A percentile compares a stretch with the other conserved stretches of the same genome.
Evolutionary conservation across 768 basidiomycete genomes (phyloP).

Genomic region (Kwoniella mangroviensis): DNA sequence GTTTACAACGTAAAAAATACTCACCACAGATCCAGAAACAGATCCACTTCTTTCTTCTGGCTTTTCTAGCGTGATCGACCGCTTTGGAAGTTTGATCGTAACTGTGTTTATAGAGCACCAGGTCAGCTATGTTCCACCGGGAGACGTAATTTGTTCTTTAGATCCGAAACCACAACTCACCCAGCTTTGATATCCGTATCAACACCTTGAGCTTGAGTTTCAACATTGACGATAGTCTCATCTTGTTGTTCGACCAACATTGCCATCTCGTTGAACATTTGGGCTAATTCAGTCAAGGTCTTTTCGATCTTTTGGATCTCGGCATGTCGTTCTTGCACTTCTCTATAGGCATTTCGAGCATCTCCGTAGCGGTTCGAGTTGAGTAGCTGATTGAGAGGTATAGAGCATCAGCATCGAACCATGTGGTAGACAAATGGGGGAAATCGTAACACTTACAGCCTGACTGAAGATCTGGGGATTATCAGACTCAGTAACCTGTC

Average conservation of each 20-base stretch:
- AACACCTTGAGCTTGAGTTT: slow-evolving; percentile 68
- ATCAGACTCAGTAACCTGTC: slow-evolving; percentile 73
- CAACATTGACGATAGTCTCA: slow-evolving; percentile 69
- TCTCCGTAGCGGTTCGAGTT: slow-evolving; percentile 81
- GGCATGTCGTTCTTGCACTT: slow-evolving; percentile 85
- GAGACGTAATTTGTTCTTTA: background rate
- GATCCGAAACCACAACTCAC: slow-evolving; percentile 60
- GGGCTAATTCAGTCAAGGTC: slow-evolving; percentile 85
- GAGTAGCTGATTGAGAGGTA: slow-evolving; percentile 64
- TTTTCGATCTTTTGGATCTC: slow-evolving; percentile 83
- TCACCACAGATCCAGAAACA: slow-evolving; percentile 67
- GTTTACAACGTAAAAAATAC: slow-evolving; percentile 10
- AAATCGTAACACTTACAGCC: slow-evolving; percentile 50
- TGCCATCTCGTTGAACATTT: slow-evolving; percentile 88
- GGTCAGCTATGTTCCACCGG: background rate
- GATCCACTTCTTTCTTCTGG: slow-evolving; percentile 96
- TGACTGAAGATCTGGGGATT: slow-evolving; percentile 74
- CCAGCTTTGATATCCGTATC: slow-evolving; percentile 73
- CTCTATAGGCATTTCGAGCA: slow-evolving; percentile 77
- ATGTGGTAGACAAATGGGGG: background rate
- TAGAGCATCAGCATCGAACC: background rate
- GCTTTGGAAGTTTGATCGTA: slow-evolving; percentile 83
- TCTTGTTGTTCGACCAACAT: slow-evolving; percentile 79
- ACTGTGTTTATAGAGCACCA: slow-evolving; percentile 60
- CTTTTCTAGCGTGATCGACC: slow-evolving; percentile 79